Evolutionary conservation across 2,329 filamentous ascomycete genomes (phyloP).

Genomic region (Botrytis aclada): DNA sequence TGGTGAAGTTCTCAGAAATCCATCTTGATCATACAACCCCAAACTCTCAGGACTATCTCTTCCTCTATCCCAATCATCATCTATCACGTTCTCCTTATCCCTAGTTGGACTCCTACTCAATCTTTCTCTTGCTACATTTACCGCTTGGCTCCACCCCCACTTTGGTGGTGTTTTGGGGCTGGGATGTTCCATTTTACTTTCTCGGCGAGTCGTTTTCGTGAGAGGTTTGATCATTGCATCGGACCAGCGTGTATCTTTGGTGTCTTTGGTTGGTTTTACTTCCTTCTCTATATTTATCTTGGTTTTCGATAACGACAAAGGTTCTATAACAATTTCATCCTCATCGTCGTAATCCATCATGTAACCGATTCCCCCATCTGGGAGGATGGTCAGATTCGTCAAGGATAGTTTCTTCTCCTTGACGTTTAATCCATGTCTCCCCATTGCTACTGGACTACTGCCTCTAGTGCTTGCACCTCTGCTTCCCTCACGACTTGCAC

Average conservation of each 20-base stretch:
- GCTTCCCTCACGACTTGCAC: neutral
- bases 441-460: constrained; percentile 8
- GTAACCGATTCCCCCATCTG: neutral
- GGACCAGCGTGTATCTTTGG: constrained; percentile 22
- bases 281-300: neutral
- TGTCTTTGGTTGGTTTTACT: neutral
- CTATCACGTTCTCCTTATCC: neutral
- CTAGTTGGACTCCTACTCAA: neutral
- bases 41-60: constrained; percentile 21
- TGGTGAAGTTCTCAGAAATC: constrained; percentile 30
- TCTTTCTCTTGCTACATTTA: neutral
- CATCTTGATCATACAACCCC: constrained; percentile 31
- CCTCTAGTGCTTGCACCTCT: neutral
- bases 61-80: neutral
- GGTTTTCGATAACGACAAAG: neutral
- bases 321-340: neutral
- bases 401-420: constrained; percentile 14
- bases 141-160: constrained; percentile 17
- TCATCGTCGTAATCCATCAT: constrained; percentile 9
- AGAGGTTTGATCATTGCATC: constrained; percentile 26
- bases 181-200: constrained; percentile 30
- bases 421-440: constrained; percentile 6
- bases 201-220: constrained; percentile 18
- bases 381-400: neutral
- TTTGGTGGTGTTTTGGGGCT: constrained; percentile 27